Conservation (phyloP, 768 basidiomycete genomes). For the Pluteus cervinus region DNA sequence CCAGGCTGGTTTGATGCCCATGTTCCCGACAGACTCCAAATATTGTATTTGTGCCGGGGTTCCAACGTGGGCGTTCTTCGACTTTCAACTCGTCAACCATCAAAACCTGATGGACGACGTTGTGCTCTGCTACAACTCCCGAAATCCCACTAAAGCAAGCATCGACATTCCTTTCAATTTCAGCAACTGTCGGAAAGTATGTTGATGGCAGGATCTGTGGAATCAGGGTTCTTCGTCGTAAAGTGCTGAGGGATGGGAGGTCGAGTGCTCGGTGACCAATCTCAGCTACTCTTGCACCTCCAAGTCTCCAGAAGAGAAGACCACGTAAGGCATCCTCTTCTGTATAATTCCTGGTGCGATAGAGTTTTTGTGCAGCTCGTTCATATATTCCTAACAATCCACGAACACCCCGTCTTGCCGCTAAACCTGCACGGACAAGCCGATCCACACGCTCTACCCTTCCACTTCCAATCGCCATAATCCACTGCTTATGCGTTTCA, state of each 20-base stretch:
- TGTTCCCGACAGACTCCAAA: slow-evolving; percentile 19
- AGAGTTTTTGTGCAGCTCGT: slow-evolving; percentile 10
- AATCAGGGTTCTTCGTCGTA: slow-evolving; percentile 5
- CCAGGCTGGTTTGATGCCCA: slow-evolving; percentile 7
- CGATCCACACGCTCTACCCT: slow-evolving; percentile 12
- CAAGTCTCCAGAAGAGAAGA: slow-evolving; percentile 13
- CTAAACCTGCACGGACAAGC: slow-evolving; percentile 8
- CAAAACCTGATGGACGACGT: slow-evolving; percentile 11
- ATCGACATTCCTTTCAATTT: too few relatives aligned
- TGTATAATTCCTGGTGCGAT: slow-evolving; percentile 11
- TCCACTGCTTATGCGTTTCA: slow-evolving; percentile 14
- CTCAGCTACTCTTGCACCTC: slow-evolving; percentile 13
- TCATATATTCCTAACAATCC: slow-evolving; percentile 12
- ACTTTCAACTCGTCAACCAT: slow-evolving; percentile 18
- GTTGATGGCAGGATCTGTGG: slow-evolving; percentile 8
- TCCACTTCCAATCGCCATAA: slow-evolving; percentile 17
- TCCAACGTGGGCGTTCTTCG: slow-evolving; percentile 13
- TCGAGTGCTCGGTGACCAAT: slow-evolving; percentile 12
- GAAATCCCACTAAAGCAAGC: too few relatives aligned
- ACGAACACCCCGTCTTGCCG: slow-evolving; percentile 10
- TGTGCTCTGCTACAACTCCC: too few relatives aligned
- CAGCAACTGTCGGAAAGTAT: slow-evolving; percentile 4
- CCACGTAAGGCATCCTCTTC: slow-evolving; percentile 15
- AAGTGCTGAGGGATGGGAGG: slow-evolving; percentile 12
- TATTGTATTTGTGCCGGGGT: slow-evolving; percentile 14